These are phyloP conservation scores for Penicillium sumatraense DNA, from an alignment of 2,329 filamentous ascomycete genomes.

Conservation along the genomic window DNA sequence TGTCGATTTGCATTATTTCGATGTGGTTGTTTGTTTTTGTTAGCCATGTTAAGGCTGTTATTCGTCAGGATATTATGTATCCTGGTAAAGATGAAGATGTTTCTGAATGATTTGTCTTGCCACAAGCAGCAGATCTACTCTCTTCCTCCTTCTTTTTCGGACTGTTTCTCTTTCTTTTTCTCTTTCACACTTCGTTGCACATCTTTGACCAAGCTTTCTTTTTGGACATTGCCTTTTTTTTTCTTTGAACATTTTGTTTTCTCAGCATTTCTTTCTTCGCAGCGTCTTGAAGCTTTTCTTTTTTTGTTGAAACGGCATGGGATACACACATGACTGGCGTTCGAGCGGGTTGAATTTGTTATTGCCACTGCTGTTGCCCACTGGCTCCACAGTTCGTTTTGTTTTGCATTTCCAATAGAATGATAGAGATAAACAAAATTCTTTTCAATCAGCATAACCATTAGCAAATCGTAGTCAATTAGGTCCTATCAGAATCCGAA, in stretches of 20 bases:
- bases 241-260: not conserved
- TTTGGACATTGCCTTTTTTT: not conserved
- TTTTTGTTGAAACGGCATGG: not conserved
- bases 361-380: not conserved
- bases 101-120: conserved; percentile 27
- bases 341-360: conserved; percentile 5
- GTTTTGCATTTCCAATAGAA: not conserved
- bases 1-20: conserved; percentile 60
- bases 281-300: no score
- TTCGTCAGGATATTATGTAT: conserved; percentile 59
- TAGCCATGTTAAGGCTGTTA: conserved; percentile 56
- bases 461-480: no score
- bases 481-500: no score
- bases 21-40: conserved; percentile 61
- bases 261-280: not conserved
- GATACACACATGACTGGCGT: conserved; percentile 5
- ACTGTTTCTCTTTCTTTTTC: not conserved
- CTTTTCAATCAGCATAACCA: not conserved
- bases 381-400: not conserved
- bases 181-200: not conserved
- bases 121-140: not conserved
- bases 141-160: not conserved
- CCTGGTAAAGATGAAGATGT: conserved; percentile 65
- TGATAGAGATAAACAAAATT: not conserved
- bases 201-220: not conserved